Percentiles rank a stretch among this genome's conserved stretches.
Evolutionary conservation across 495 filamentous ascomycete species (phyloP).

Genomic region (Trichoderma gamsii): DNA sequence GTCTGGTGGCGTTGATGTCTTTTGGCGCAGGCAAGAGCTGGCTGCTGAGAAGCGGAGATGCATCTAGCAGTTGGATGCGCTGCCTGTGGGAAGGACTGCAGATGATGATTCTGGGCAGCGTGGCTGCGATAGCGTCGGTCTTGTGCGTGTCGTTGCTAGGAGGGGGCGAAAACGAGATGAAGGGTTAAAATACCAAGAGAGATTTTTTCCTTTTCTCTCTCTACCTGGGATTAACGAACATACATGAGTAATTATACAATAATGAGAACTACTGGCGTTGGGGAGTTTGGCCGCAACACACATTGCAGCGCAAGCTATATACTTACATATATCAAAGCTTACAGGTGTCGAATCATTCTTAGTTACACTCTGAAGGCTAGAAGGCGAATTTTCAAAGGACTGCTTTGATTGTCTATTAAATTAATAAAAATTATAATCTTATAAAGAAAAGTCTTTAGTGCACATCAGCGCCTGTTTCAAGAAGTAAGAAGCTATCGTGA

Average conservation of each 20-base stretch:
- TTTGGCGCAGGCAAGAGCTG: constrained; percentile 69
- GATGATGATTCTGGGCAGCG: constrained; percentile 59
- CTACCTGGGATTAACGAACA: not conserved
- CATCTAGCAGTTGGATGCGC: constrained; percentile 19
- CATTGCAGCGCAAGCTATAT: too few relatives aligned
- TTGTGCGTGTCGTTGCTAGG: constrained; percentile 41
- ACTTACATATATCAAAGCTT: too few relatives aligned
- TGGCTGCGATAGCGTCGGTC: constrained; percentile 59
- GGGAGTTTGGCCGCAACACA: not conserved
- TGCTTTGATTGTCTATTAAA: too few relatives aligned
- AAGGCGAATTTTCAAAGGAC: too few relatives aligned
- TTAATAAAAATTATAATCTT: too few relatives aligned
- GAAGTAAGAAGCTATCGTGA: too few relatives aligned
- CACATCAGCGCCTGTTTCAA: too few relatives aligned
- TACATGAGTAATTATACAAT: not conserved
- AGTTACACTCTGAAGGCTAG: too few relatives aligned
- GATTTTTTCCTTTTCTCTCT: not conserved
- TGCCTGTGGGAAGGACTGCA: constrained; percentile 42
- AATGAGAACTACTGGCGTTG: not conserved
- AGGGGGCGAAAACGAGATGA: not conserved
- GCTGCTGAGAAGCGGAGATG: constrained; percentile 38
- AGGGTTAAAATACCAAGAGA: not conserved
- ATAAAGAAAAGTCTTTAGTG: too few relatives aligned
- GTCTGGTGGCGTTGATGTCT: constrained; percentile 61
- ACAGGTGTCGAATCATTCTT: too few relatives aligned